Evolutionary conservation across 192 early-diverging fungal species (phyloP).

Genomic region (Spinellus fusiger): DNA sequence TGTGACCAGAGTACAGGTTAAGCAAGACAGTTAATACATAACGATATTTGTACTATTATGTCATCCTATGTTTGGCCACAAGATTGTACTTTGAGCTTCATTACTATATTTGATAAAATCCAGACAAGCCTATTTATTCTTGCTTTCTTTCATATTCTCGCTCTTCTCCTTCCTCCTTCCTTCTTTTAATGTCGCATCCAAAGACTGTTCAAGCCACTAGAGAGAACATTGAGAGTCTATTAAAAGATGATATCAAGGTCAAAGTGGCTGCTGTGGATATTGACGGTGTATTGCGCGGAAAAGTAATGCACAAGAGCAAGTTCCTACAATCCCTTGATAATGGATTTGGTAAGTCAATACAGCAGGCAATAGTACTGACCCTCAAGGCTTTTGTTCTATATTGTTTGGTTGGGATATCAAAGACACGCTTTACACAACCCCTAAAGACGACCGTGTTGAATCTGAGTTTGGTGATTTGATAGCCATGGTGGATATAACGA

Average conservation of each 20-base stretch:
- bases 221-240: slow-evolving; percentile 25
- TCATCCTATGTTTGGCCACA: too few relatives aligned
- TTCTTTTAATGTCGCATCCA: background rate
- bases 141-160: too few relatives aligned
- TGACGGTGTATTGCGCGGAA: slow-evolving; percentile 69
- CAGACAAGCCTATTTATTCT: background rate
- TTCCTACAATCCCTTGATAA: slow-evolving; percentile 54
- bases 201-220: background rate
- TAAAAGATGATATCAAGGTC: slow-evolving; percentile 41
- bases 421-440: slow-evolving; percentile 53
- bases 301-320: slow-evolving; percentile 61
- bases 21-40: too few relatives aligned
- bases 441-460: slow-evolving; percentile 14
- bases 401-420: slow-evolving; percentile 79
- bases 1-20: too few relatives aligned
- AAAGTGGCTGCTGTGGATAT: slow-evolving; percentile 69
- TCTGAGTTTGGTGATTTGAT: slow-evolving; percentile 54
- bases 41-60: too few relatives aligned
- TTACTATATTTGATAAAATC: slow-evolving; percentile 1
- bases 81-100: too few relatives aligned
- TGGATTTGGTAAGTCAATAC: slow-evolving; percentile 57
- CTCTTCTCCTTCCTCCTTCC: background rate
- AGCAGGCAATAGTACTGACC: background rate
- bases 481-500: slow-evolving; percentile 58
- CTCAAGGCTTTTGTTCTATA: slow-evolving; percentile 68